A percentile compares a stretch with the other conserved stretches of the same genome.
Evolutionary conservation across 1,284 basidiomycete genomes (phyloP).

Genomic region (Rugosomyces carneus): DNA sequence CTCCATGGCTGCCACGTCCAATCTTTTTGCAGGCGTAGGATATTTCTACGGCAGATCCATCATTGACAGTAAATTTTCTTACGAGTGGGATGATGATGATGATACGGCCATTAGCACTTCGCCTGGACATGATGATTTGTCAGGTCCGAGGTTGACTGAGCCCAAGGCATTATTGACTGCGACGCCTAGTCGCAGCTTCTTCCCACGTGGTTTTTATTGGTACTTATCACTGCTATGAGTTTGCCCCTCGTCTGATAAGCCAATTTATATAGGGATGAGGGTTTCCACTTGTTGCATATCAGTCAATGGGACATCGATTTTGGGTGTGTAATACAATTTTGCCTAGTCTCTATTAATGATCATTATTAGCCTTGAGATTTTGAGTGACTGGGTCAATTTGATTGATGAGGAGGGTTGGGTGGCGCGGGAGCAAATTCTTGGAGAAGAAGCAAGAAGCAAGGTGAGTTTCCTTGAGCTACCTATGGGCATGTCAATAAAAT

Average conservation of each 20-base stretch:
- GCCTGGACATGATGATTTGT: slow-evolving; percentile 32
- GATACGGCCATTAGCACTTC: slow-evolving; percentile 39
- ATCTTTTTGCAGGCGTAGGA: slow-evolving; percentile 86
- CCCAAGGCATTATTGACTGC: slow-evolving; percentile 80
- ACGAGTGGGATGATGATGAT: slow-evolving; percentile 86
- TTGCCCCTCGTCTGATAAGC: slow-evolving; percentile 5
- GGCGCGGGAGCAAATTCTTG: slow-evolving; percentile 90
- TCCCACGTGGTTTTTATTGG: slow-evolving; percentile 97
- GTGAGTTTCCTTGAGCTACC: too few species aligned
- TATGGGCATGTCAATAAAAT: too few species aligned
- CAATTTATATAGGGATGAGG: slow-evolving; percentile 81
- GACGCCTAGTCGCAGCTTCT: slow-evolving; percentile 92
- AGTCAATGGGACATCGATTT: slow-evolving; percentile 91
- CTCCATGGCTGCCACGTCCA: slow-evolving; percentile 85
- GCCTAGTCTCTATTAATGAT: slow-evolving; percentile 6
- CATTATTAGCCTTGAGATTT: slow-evolving; percentile 71
- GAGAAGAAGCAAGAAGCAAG: slow-evolving; percentile 91
- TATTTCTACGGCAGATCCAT: slow-evolving; percentile 93
- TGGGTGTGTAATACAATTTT: slow-evolving; percentile 38
- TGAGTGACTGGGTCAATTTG: slow-evolving; percentile 84
- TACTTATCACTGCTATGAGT: slow-evolving; percentile 24
- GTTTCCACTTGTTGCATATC: slow-evolving; percentile 89
- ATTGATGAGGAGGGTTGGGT: slow-evolving; percentile 96
- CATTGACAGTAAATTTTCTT: slow-evolving; percentile 76
- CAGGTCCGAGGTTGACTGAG: slow-evolving; percentile 64